phyloP scores from a whole-genome alignment of 805 yeast species.

The Hermanozyma aechmeae region DNA sequence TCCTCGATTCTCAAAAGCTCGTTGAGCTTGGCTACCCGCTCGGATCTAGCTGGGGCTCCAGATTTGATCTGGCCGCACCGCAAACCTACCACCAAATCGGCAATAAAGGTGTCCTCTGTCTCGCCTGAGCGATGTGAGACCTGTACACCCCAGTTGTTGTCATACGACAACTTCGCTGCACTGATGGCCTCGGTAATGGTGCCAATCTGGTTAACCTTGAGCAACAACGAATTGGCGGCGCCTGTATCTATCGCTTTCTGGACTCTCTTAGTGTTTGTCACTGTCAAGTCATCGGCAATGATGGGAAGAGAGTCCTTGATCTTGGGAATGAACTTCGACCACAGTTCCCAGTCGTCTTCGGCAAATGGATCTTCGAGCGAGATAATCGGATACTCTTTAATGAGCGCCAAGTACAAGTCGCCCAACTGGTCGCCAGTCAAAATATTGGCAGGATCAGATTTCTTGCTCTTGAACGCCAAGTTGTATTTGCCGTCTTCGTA shows the following conservation, averaged over 20 bases:
- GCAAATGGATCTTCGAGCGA: constrained; percentile 16
- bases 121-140: constrained; percentile 17
- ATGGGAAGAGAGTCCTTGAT: constrained; percentile 8
- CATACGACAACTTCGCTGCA: constrained; percentile 10
- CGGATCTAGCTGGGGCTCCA: constrained; percentile 17
- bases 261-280: constrained; percentile 13
- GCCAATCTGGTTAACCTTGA: constrained; percentile 17
- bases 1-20: constrained; percentile 15
- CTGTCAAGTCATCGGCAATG: constrained; percentile 15
- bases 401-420: constrained; percentile 8
- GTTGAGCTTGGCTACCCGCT: constrained; percentile 14
- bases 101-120: constrained; percentile 15
- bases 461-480: constrained; percentile 13
- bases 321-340: constrained; percentile 10
- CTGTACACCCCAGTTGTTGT: constrained; percentile 13
- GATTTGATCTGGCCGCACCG: constrained; percentile 14
- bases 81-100: constrained; percentile 15
- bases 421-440: constrained; percentile 13
- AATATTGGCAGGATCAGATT: constrained; percentile 9
- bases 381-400: constrained; percentile 13
- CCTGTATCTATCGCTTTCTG: constrained; percentile 12
- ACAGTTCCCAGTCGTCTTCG: constrained; percentile 16
- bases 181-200: constrained; percentile 12
- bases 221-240: constrained; percentile 12
- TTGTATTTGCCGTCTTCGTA: constrained; percentile 13